phyloP scores from a whole-genome alignment of 768 basidiomycete species.

The Auriscalpium vulgare region DNA sequence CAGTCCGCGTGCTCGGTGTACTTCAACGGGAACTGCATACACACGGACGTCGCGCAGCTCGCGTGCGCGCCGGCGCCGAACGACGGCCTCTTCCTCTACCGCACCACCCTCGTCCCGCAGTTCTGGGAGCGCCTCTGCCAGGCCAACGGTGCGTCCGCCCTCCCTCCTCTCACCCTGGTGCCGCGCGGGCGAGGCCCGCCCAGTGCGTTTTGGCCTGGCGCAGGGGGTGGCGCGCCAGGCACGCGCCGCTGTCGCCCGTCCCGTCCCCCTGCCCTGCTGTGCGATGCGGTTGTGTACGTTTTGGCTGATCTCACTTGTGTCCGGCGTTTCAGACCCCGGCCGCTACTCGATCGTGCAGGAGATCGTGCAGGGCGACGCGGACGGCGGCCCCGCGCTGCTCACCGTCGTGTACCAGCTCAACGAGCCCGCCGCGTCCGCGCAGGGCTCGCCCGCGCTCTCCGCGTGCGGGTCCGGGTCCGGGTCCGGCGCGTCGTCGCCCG shows the following conservation, averaged over 20 bases:
- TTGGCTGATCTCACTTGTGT: neutral
- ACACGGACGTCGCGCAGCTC: conserved; percentile 36
- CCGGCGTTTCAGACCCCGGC: conserved; percentile 46
- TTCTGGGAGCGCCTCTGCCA: conserved; percentile 57
- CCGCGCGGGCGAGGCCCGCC: neutral
- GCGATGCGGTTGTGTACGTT: neutral
- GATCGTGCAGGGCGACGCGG: conserved; percentile 26
- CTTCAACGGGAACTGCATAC: conserved; percentile 38
- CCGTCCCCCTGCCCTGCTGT: no score
- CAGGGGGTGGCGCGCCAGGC: no score
- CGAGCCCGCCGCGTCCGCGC: conserved; percentile 3
- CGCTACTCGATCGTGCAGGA: conserved; percentile 61
- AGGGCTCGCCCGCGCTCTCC: neutral
- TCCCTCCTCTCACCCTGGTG: neutral
- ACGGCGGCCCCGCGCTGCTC: conserved; percentile 12
- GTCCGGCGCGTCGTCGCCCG: conserved; percentile 10
- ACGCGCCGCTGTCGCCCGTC: no score
- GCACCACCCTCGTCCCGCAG: conserved; percentile 50
- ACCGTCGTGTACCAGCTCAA: conserved; percentile 21
- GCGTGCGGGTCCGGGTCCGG: neutral
- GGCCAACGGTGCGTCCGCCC: conserved; percentile 45
- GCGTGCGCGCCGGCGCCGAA: conserved; percentile 7
- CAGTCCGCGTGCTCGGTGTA: conserved; percentile 51
- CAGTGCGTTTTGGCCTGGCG: neutral
- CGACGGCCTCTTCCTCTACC: conserved; percentile 37